Conservation (phyloP, 345 rosid species). For the Geranium brycei region DNA sequence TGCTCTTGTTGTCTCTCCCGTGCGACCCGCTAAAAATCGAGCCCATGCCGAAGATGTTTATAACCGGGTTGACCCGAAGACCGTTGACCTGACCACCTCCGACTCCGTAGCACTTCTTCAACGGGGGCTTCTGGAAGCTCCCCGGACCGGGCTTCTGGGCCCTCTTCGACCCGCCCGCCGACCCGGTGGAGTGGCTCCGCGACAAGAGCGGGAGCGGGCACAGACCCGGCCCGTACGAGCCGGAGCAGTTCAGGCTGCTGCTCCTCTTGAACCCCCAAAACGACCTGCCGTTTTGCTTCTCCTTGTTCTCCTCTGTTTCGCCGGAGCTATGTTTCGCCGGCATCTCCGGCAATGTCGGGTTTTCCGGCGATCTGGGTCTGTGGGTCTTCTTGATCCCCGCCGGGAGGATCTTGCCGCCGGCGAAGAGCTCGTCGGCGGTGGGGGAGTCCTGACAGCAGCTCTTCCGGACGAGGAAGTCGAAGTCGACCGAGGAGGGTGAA, state of each 20-base stretch:
- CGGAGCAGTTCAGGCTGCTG: conserved; percentile 61
- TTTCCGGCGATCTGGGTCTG: not conserved
- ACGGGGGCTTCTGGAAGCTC: conserved; percentile 53
- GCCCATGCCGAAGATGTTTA: conserved; percentile 54
- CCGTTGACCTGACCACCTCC: conserved; percentile 26
- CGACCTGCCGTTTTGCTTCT: conserved; percentile 40
- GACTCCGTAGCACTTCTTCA: conserved; percentile 50
- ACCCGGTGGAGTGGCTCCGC: conserved; percentile 67
- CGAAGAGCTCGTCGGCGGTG: conserved; percentile 51
- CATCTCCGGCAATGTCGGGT: not conserved
- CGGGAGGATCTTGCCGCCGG: conserved; percentile 38
- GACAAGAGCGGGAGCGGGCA: conserved; percentile 70
- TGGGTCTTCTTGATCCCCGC: conserved; percentile 21
- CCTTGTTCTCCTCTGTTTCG: conserved; percentile 17
- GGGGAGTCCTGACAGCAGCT: conserved; percentile 34
- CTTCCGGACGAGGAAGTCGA: conserved; percentile 33
- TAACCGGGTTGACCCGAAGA: conserved; percentile 48
- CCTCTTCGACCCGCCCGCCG: conserved; percentile 24
- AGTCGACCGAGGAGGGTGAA: not conserved
- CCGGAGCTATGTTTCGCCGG: not conserved
- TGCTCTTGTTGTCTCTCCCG: conserved; percentile 48
- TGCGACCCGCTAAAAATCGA: conserved; percentile 39
- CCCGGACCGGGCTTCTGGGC: conserved; percentile 23
- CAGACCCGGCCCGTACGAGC: conserved; percentile 50
- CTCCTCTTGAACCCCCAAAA: conserved; percentile 77